A percentile compares a stretch with the other conserved stretches of the same genome.
Conservation (phyloP, 2,329 filamentous ascomycete genomes). For the Gnomoniopsis sp. region DNA sequence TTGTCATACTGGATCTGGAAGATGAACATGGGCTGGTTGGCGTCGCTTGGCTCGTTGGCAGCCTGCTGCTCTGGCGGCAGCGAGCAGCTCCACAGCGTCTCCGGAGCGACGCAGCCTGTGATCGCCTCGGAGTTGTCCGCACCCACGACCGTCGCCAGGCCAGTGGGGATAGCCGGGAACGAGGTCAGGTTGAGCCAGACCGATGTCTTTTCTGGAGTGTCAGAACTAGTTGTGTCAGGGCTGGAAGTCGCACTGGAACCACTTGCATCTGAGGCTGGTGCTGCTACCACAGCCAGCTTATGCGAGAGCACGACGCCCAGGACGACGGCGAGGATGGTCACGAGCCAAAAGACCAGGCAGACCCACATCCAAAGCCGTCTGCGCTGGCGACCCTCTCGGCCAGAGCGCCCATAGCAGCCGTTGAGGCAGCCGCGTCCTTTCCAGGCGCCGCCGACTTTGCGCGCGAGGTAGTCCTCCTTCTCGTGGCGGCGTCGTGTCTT, state of each 20-base stretch:
- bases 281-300: neutral
- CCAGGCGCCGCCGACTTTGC: slow-evolving; percentile 59
- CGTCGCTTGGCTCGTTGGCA: slow-evolving; percentile 57
- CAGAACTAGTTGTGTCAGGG: slow-evolving; percentile 3
- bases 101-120: slow-evolving; percentile 66
- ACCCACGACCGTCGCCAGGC: slow-evolving; percentile 73
- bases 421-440: slow-evolving; percentile 62
- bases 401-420: slow-evolving; percentile 62
- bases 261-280: slow-evolving; percentile 19
- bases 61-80: slow-evolving; percentile 75
- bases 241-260: neutral
- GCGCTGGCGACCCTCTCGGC: slow-evolving; percentile 60
- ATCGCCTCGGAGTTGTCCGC: slow-evolving; percentile 63
- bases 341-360: slow-evolving; percentile 44
- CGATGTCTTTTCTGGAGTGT: slow-evolving; percentile 17
- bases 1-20: slow-evolving; percentile 75
- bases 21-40: slow-evolving; percentile 73
- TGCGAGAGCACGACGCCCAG: slow-evolving; percentile 42
- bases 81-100: slow-evolving; percentile 81
- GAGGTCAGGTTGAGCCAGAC: slow-evolving; percentile 81
- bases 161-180: slow-evolving; percentile 83
- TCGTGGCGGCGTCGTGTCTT: slow-evolving; percentile 55
- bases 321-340: slow-evolving; percentile 56
- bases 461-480: slow-evolving; percentile 61
- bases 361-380: slow-evolving; percentile 58